phyloP scores from a whole-genome alignment of 768 basidiomycete species.

The Kwoniella sp. region DNA sequence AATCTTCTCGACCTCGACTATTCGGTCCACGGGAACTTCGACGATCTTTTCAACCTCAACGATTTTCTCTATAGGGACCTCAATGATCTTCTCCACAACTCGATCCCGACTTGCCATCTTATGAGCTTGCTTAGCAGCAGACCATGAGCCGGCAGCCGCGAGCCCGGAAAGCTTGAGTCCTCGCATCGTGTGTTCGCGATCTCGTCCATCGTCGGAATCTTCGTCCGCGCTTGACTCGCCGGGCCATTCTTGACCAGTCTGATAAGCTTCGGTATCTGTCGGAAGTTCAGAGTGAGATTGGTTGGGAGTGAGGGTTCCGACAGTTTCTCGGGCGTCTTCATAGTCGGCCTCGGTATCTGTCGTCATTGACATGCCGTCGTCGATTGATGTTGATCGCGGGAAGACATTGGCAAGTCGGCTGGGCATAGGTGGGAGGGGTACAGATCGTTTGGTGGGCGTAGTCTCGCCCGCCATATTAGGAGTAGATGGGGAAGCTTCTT shows the following conservation, averaged over 20 bases:
- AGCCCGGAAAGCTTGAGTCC: conserved; percentile 26
- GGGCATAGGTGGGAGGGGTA: conserved; percentile 28
- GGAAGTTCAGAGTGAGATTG: conserved; percentile 68
- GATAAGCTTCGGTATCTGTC: conserved; percentile 57
- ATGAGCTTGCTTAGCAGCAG: conserved; percentile 32
- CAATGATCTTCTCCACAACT: conserved; percentile 37
- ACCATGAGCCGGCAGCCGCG: conserved; percentile 28
- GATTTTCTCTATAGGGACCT: conserved; percentile 23
- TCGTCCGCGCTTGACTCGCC: conserved; percentile 53
- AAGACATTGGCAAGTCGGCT: conserved; percentile 24
- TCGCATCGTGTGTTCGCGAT: conserved; percentile 27
- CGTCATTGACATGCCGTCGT: conserved; percentile 26
- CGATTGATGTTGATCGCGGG: conserved; percentile 30
- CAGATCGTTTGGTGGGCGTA: conserved; percentile 37
- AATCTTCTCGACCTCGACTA: conserved; percentile 41
- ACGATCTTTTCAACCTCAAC: conserved; percentile 40
- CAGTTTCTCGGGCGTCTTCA: conserved; percentile 69
- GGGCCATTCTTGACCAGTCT: conserved; percentile 51
- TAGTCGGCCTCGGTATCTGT: conserved; percentile 50
- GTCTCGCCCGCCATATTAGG: conserved; percentile 26
- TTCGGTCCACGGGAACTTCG: conserved; percentile 40
- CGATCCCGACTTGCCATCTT: conserved; percentile 32
- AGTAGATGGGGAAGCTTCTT: conserved; percentile 14
- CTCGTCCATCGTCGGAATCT: conserved; percentile 44
- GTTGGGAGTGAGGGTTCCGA: conserved; percentile 66